Percentiles rank a stretch among this genome's conserved stretches.
Conservation (phyloP, 805 yeast genomes). For the Wickerhamomyces rabaulensis region DNA sequence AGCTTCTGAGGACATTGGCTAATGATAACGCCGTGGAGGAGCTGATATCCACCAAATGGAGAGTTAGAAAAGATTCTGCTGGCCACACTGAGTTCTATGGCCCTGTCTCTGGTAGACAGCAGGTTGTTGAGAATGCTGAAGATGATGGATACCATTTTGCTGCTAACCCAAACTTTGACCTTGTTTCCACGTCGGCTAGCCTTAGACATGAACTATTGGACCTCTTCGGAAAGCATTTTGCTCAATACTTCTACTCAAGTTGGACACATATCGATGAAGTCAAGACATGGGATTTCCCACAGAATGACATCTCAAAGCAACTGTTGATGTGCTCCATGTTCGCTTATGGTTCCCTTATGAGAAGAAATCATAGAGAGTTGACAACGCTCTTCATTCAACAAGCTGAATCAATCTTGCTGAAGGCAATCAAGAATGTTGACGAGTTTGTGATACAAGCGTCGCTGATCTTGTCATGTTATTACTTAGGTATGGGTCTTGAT, state of each 20-base stretch:
- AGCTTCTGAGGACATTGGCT: constrained; percentile 17
- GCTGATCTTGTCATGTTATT: constrained; percentile 27
- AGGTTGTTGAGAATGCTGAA: constrained; percentile 21
- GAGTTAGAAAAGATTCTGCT: constrained; percentile 22
- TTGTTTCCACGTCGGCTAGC: background rate
- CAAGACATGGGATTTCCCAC: constrained; percentile 24
- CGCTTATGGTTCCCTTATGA: constrained; percentile 24
- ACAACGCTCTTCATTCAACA: constrained; percentile 16
- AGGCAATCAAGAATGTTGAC: constrained; percentile 20
- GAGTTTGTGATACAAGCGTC: constrained; percentile 24
- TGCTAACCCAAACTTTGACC: background rate
- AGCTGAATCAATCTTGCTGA: constrained; percentile 22
- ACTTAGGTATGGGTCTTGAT: constrained; percentile 30
- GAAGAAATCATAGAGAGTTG: constrained; percentile 8
- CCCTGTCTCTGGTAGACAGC: constrained; percentile 30
- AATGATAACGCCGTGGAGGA: constrained; percentile 29
- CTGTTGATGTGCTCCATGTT: constrained; percentile 25
- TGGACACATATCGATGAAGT: constrained; percentile 18
- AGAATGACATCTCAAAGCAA: constrained; percentile 23
- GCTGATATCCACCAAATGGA: constrained; percentile 29
- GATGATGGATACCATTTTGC: constrained; percentile 2
- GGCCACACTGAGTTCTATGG: constrained; percentile 31
- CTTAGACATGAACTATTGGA: constrained; percentile 10
- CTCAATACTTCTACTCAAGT: constrained; percentile 23
- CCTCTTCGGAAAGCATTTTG: constrained; percentile 23